Percentiles rank a stretch among this genome's conserved stretches.
Conservation (phyloP, 345 rosid genomes). For the Aquilaria sinensis region DNA sequence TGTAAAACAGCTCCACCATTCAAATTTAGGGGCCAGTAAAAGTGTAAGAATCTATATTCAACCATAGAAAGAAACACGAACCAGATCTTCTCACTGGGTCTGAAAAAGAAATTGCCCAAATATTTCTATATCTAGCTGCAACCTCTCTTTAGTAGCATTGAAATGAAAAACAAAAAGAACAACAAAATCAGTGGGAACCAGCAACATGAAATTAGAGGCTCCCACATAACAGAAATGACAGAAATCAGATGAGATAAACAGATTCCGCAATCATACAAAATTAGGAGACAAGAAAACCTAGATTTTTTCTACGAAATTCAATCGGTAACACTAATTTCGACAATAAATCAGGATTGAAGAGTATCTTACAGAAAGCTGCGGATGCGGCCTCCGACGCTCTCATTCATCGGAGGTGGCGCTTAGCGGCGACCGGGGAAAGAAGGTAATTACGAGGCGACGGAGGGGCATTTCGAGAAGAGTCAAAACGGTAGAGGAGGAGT, state of each 20-base stretch:
- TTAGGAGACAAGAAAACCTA: background rate
- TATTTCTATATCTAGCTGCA: too few relatives aligned
- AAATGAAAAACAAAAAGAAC: too few relatives aligned
- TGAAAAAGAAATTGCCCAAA: too few relatives aligned
- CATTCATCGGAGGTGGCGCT: background rate
- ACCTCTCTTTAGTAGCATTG: too few relatives aligned
- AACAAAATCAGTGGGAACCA: too few relatives aligned
- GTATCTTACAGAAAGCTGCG: slow-evolving; percentile 24
- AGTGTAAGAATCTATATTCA: too few relatives aligned
- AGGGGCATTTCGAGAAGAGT: slow-evolving; percentile 19
- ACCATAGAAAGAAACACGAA: too few relatives aligned
- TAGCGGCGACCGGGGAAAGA: background rate
- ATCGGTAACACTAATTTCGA: background rate
- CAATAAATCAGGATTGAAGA: background rate
- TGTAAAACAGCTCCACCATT: too few relatives aligned
- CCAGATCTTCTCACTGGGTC: too few relatives aligned
- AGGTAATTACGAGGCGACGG: slow-evolving; percentile 15
- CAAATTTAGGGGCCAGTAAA: too few relatives aligned
- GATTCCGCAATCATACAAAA: background rate
- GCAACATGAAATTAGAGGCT: too few relatives aligned
- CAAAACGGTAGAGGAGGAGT: slow-evolving; percentile 7
- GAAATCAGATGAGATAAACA: background rate
- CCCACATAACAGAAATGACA: background rate
- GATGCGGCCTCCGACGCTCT: slow-evolving; percentile 7
- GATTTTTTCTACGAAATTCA: background rate